Evolutionary conservation across 2,329 filamentous ascomycete species (phyloP), one percentile per base, ranked within the genome.

Genomic region (Fusarium sarcochroum): DNA sequence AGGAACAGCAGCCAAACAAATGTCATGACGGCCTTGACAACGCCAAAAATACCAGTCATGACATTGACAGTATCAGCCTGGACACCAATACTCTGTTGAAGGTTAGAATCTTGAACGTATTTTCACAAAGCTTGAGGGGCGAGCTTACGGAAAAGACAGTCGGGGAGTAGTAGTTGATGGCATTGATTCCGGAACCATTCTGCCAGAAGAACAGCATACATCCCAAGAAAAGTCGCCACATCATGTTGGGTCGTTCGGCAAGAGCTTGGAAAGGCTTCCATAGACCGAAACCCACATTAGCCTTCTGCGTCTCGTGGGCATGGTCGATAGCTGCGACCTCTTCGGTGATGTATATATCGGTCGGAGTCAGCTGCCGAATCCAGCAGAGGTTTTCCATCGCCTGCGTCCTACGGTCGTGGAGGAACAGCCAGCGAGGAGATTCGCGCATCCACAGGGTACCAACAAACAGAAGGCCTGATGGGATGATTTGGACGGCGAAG

Each of bases 181-280:
- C 69, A 10, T 72, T 72, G n/a, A 72, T 72, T 11, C 89, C 89
- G 0, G 83, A 85, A 8, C 87, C 86, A 65, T 91, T 91, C 75
- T 91, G 89, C 84, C 86, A 91, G 67, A 91, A 82, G 82, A 91
- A 90, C 15, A 92, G 81, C 72, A 89, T 86, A 23, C 86, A 85
- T 50, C 89, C 89, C 18, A 91, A 81, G 73, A 89, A 86, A 66
- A 91, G 84, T 42, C 89, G 85, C 77, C 85, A 89, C 58, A 84
- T 82, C 44, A 89, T 91, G 86, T 59, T 72, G 7, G 69, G 69
- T 18, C 63, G 57, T 13, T 66, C 41, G 5, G 44, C 58, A 4
- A 72, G 59, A 6, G 69, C 69, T 7, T 66, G 37, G 63, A 72
- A 72, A 15, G 69, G 69, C 30, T 70, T 72, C 63, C 66, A 72